These are phyloP conservation scores for Penicillium sp. DNA, from an alignment of 2,329 filamentous ascomycete genomes.

Conservation along the genomic window DNA sequence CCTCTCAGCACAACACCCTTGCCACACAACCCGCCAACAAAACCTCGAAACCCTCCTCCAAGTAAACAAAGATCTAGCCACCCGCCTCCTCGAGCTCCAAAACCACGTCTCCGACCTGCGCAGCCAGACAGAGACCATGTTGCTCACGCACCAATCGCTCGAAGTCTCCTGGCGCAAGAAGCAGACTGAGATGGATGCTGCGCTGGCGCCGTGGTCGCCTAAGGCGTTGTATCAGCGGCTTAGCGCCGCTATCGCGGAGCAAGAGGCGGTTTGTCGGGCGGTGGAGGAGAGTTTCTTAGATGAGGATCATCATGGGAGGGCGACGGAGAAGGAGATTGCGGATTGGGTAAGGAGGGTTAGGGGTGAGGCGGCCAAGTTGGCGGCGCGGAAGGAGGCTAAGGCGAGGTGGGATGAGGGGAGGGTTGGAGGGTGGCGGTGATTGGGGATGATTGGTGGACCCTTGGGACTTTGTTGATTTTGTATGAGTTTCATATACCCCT, in stretches of 20 bases:
- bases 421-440: constrained; percentile 88
- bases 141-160: constrained; percentile 79
- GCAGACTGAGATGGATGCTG: constrained; percentile 84
- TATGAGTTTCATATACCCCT: not conserved
- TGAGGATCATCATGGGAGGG: constrained; percentile 53
- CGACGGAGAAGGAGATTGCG: constrained; percentile 76
- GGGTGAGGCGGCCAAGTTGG: constrained; percentile 76
- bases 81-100: constrained; percentile 45
- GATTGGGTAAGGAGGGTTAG: constrained; percentile 84
- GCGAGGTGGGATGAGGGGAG: constrained; percentile 94
- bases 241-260: constrained; percentile 74
- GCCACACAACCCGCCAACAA: constrained; percentile 65
- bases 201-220: constrained; percentile 80
- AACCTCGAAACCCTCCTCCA: constrained; percentile 66
- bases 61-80: constrained; percentile 71
- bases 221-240: constrained; percentile 83
- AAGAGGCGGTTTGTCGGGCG: constrained; percentile 76
- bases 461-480: not conserved
- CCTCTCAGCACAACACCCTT: constrained; percentile 76
- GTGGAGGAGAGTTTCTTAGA: constrained; percentile 94
- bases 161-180: constrained; percentile 92
- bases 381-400: constrained; percentile 81
- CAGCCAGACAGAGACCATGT: constrained; percentile 72
- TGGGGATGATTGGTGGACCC: not conserved
- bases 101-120: constrained; percentile 58